phyloP scores from a whole-genome alignment of 352 stramenopile species.

The Phytophthora multivora region DNA sequence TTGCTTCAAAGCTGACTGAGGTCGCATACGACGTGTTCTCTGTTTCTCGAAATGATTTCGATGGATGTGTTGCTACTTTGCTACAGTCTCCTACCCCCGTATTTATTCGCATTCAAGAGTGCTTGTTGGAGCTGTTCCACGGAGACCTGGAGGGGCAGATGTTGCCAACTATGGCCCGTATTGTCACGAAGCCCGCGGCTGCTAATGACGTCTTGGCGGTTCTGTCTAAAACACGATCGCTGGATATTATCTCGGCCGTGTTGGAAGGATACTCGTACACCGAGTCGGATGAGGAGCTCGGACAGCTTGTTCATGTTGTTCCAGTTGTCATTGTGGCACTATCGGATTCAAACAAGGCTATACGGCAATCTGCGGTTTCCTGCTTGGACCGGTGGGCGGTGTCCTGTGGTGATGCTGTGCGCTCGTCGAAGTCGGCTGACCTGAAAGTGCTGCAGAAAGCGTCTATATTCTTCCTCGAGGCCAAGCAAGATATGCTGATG shows the following conservation, averaged over 20 bases:
- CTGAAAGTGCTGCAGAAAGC: slow-evolving; percentile 42
- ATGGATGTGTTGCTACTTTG: slow-evolving; percentile 63
- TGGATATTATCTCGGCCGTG: slow-evolving; percentile 73
- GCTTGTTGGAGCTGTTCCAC: slow-evolving; percentile 60
- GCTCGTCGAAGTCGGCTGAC: slow-evolving; percentile 22
- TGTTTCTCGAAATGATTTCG: slow-evolving; percentile 61
- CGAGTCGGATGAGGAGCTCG: slow-evolving; percentile 44
- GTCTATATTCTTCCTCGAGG: slow-evolving; percentile 52
- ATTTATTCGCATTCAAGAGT: slow-evolving; percentile 70
- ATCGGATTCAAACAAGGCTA: slow-evolving; percentile 40
- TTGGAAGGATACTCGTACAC: slow-evolving; percentile 54
- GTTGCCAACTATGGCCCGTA: slow-evolving; percentile 65
- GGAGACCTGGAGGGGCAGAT: slow-evolving; percentile 53
- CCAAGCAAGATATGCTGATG: slow-evolving; percentile 81
- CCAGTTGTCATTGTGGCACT: slow-evolving; percentile 74
- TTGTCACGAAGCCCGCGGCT: slow-evolving; percentile 34
- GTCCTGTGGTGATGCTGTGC: slow-evolving; percentile 31
- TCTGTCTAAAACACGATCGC: slow-evolving; percentile 59
- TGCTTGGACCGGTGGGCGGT: slow-evolving; percentile 65
- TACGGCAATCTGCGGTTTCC: slow-evolving; percentile 65
- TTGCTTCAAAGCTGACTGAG: slow-evolving; percentile 60
- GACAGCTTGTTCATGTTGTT: slow-evolving; percentile 55
- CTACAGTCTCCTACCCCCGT: slow-evolving; percentile 61
- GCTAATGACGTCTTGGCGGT: slow-evolving; percentile 47
- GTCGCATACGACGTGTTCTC: slow-evolving; percentile 46